Percentiles rank a stretch among this genome's conserved stretches.
Evolutionary conservation across 2,329 filamentous ascomycete species (phyloP).

Genomic region (Colletotrichum sp.): DNA sequence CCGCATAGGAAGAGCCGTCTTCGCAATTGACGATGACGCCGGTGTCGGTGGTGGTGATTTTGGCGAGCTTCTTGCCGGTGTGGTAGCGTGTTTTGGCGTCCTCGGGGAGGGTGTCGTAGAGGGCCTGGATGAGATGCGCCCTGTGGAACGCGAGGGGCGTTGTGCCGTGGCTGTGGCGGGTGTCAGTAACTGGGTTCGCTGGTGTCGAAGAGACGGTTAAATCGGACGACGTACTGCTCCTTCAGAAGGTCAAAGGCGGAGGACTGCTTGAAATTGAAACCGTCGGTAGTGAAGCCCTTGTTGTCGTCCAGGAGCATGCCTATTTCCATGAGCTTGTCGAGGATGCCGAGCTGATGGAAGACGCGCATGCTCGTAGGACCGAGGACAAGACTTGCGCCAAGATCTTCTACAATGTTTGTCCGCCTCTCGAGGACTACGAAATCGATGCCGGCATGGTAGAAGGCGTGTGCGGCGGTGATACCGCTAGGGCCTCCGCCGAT

Average conservation of each 20-base stretch:
- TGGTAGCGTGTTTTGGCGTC: slow-evolving; percentile 30
- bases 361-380: slow-evolving; percentile 30
- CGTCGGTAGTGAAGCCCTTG: background rate
- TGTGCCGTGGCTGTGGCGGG: slow-evolving; percentile 28
- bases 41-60: slow-evolving; percentile 23
- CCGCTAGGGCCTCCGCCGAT: slow-evolving; percentile 35
- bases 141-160: slow-evolving; percentile 35
- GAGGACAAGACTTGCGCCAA: slow-evolving; percentile 32
- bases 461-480: slow-evolving; percentile 31
- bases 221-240: background rate
- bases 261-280: background rate
- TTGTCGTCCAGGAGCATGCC: background rate
- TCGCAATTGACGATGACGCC: slow-evolving; percentile 33
- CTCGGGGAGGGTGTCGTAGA: slow-evolving; percentile 34
- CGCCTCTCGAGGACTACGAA: slow-evolving; percentile 37
- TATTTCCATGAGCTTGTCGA: slow-evolving; percentile 1
- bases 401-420: slow-evolving; percentile 26
- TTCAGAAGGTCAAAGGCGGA: background rate
- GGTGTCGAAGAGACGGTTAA: background rate
- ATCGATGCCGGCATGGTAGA: slow-evolving; percentile 36
- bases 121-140: slow-evolving; percentile 34
- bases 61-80: slow-evolving; percentile 28
- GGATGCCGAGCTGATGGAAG: slow-evolving; percentile 35
- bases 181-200: background rate
- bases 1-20: slow-evolving; percentile 36